Conservation (phyloP, 2,329 filamentous ascomycete species). For the Chlorencoelia australis region DNA sequence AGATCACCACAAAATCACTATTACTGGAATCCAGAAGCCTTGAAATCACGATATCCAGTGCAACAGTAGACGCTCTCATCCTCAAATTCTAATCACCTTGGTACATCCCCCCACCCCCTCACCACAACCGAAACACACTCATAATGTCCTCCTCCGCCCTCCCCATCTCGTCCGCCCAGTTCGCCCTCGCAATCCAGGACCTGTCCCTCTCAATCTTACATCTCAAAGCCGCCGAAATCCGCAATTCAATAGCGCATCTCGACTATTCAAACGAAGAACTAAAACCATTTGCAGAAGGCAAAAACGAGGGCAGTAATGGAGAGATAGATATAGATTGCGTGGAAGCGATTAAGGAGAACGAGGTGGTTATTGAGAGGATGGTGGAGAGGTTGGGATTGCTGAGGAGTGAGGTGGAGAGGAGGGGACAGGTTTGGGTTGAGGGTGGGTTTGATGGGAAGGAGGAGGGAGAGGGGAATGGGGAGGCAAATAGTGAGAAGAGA, state of each 20-base stretch:
- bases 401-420: conserved; percentile 47
- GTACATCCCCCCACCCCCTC: background rate
- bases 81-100: background rate
- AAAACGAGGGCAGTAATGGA: conserved; percentile 13
- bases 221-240: conserved; percentile 65
- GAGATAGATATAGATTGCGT: conserved; percentile 59
- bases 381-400: conserved; percentile 54
- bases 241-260: conserved; percentile 65
- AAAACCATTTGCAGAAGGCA: conserved; percentile 50
- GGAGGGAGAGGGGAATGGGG: conserved; percentile 23
- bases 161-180: conserved; percentile 53
- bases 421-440: conserved; percentile 47
- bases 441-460: conserved; percentile 39
- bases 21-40: background rate
- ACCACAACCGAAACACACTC: background rate
- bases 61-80: no score
- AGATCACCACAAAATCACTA: background rate
- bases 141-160: conserved; percentile 51
- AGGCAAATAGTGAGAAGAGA: conserved; percentile 12
- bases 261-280: conserved; percentile 66
- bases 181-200: conserved; percentile 56
- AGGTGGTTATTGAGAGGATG: conserved; percentile 58
- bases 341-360: conserved; percentile 66
- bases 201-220: conserved; percentile 55
- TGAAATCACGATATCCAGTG: background rate